phyloP scores from a whole-genome alignment of 441 rosid genomes.

The Bruguiera hainesii region DNA sequence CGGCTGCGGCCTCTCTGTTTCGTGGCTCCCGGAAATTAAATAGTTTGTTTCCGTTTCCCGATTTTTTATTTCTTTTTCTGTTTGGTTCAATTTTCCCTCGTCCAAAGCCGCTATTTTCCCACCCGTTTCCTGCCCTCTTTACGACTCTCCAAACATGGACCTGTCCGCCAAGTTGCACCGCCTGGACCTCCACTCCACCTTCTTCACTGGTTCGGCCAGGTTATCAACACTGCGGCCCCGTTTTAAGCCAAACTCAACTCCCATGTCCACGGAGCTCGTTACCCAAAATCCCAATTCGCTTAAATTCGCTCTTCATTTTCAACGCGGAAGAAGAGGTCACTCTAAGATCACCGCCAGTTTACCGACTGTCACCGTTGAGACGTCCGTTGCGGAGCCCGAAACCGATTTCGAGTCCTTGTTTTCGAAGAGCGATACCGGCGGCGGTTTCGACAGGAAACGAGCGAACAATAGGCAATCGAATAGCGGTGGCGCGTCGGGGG shows the following conservation, averaged over 20 bases:
- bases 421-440: constrained; percentile 31
- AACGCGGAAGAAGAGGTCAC: constrained; percentile 20
- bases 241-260: constrained; percentile 22
- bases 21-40: too few species aligned
- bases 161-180: constrained; percentile 57
- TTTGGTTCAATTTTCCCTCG: too few species aligned
- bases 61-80: too few species aligned
- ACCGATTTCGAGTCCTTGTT: constrained; percentile 73
- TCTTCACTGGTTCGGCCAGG: constrained; percentile 28
- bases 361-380: constrained; percentile 55
- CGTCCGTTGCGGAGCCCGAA: constrained; percentile 37
- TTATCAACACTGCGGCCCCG: constrained; percentile 29
- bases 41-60: too few species aligned
- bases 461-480: constrained; percentile 29
- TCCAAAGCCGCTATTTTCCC: neutral
- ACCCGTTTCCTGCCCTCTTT: neutral
- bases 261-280: constrained; percentile 17
- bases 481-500: constrained; percentile 63
- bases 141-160: constrained; percentile 46
- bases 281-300: constrained; percentile 9
- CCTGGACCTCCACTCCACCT: constrained; percentile 53
- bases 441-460: constrained; percentile 35
- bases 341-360: constrained; percentile 36
- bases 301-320: constrained; percentile 21
- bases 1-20: too few species aligned